Base-by-base conservation (phyloP, 2,329 filamentous ascomycete genomes). In the Gliomastix tumulicola region DNA sequence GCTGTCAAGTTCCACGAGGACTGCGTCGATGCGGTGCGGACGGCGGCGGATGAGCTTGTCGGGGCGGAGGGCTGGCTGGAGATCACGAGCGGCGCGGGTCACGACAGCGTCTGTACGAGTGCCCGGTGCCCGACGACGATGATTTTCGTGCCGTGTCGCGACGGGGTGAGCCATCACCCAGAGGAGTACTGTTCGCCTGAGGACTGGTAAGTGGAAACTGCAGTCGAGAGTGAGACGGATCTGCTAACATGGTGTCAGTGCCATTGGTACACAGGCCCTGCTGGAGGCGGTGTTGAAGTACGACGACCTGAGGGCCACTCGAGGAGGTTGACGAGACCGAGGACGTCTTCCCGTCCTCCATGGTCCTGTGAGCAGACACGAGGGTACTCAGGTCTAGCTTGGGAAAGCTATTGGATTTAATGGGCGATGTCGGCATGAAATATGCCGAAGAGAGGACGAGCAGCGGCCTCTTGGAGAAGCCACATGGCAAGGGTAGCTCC, bases 1-100 rank as follows among this genome's bases (percentile, higher is more conserved):
- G 77, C 78, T 0, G 71, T 78, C 1, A 69, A 68, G 18, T 88
- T 88, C 53, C 68, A 85, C 43, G 56, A 69, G 1, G 74, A 79
- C 43, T 86, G 82, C 47, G 80, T 87, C 36, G 54, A 64, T 5
- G 81, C 78, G 17, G 79, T 86, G 3, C 64, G 71, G 39, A 60
- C 71, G 32, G 75, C 79, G 22, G 76, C 79, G 0, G 56, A 56
- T 27, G 68, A 67, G 4, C 60, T 78, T 7, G 71, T 77, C 2
- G 69, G 72, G 30, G 50, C 65, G 16, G 56, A 64, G 48, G 65
- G 42, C 22, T 54, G 45, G 49, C 41, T 32, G 16, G 47, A 52
- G 7, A 49, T 66, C 4, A 54, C 54, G 6, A 64, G 60, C 40
- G 60, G 60, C 16, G 60, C 60, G 4, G 56, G 57, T 5, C 60